phyloP scores from a whole-genome alignment of 306 rosid species.

The Cotoneaster glaucophyllus region DNA sequence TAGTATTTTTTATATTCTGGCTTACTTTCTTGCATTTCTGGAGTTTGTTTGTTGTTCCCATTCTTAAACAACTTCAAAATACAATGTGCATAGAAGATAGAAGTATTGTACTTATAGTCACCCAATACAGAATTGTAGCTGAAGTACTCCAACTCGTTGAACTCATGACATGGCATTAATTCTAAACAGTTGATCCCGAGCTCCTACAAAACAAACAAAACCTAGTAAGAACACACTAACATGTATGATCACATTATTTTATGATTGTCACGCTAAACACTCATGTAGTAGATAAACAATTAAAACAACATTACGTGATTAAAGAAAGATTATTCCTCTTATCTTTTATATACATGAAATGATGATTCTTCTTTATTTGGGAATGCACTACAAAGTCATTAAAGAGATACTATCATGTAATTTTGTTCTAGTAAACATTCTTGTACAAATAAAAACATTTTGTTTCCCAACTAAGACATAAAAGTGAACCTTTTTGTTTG shows the following conservation, averaged over 20 bases:
- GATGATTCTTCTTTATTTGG: not conserved
- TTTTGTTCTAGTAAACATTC: not conserved
- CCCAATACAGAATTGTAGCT: conserved; percentile 79
- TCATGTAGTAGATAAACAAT: no score
- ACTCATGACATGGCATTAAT: conserved; percentile 95
- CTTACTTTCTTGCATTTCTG: not conserved
- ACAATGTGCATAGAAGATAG: not conserved
- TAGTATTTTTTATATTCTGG: not conserved
- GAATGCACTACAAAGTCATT: not conserved
- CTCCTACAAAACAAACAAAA: conserved; percentile 56
- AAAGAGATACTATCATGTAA: not conserved
- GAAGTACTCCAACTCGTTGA: conserved; percentile 85
- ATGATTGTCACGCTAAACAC: not conserved
- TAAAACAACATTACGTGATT: not conserved
- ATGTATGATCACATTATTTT: not conserved
- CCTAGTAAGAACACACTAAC: conserved; percentile 20
- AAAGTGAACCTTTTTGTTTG: not conserved
- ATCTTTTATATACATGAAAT: not conserved
- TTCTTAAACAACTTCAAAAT: no score
- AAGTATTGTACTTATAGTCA: conserved; percentile 50
- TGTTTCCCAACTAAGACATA: not conserved
- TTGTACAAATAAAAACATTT: not conserved
- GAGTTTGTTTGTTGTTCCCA: not conserved
- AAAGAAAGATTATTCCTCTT: not conserved
- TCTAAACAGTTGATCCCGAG: conserved; percentile 93